phyloP scores from a whole-genome alignment of 495 filamentous ascomycete genomes.

The Bombardia bombarda region DNA sequence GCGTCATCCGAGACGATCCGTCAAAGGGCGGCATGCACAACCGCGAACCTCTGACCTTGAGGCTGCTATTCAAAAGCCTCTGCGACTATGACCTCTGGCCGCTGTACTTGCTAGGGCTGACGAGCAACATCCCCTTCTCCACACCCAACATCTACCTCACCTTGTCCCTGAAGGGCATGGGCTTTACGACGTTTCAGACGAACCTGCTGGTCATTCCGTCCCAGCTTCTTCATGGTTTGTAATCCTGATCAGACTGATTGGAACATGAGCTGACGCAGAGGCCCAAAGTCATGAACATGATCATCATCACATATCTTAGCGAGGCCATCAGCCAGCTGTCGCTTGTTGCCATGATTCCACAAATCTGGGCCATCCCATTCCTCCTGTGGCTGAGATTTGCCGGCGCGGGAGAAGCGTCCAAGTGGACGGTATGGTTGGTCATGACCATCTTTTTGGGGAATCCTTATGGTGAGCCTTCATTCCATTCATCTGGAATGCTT shows the following conservation, averaged over 20 bases:
- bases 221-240: slow-evolving; percentile 18
- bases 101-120: slow-evolving; percentile 56
- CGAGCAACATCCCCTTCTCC: slow-evolving; percentile 45
- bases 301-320: slow-evolving; percentile 41
- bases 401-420: slow-evolving; percentile 31
- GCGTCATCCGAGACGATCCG: slow-evolving; percentile 43
- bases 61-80: slow-evolving; percentile 47
- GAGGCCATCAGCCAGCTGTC: slow-evolving; percentile 49
- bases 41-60: slow-evolving; percentile 52
- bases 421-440: slow-evolving; percentile 46
- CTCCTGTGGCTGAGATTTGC: slow-evolving; percentile 42
- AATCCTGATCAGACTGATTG: neutral
- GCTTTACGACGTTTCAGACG: slow-evolving; percentile 59
- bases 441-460: slow-evolving; percentile 51
- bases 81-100: slow-evolving; percentile 68
- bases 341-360: slow-evolving; percentile 39
- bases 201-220: slow-evolving; percentile 68
- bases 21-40: slow-evolving; percentile 50
- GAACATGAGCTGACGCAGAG: slow-evolving; percentile 40
- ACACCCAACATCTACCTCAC: slow-evolving; percentile 55
- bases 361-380: slow-evolving; percentile 50
- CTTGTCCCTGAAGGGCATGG: slow-evolving; percentile 49
- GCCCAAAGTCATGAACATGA: slow-evolving; percentile 37
- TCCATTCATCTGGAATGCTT: too few species aligned
- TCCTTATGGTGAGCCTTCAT: slow-evolving; percentile 41